Evolutionary conservation across 768 basidiomycete species (phyloP), one percentile per base, ranked within the genome.

Genomic region (Mycena vulgaris): DNA sequence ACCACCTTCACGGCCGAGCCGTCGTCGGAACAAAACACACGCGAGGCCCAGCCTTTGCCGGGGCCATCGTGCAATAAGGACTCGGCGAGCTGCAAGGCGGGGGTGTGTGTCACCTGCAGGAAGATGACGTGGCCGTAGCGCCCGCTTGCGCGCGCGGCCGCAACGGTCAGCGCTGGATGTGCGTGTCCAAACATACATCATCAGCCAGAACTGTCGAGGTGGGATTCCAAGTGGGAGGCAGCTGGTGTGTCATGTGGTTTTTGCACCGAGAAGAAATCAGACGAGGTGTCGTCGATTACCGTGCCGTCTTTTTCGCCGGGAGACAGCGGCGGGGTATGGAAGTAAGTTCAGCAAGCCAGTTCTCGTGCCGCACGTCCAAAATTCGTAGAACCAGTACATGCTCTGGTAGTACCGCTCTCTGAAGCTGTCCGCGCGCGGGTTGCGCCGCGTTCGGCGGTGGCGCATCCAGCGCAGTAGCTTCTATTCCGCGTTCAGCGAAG

Each of bases 101-200:
- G 97, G 4, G 89, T 86, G 77, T 98, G 94, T 0, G 91, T 91
- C 3, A 94, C 93, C 71, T 93, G 90, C 11, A 97, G 97, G 79
- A 96, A 98, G 86, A 99, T 95, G 74, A 99, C 96, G 80, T 99
- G 97, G 0, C 97, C 97, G 75, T 98, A 99, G 3, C 97, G 88
- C 10, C 97, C 97, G 21, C 95, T 92, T 8, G 96, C 96, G 37
- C 88, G 86, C 2, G 97, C 96, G 0, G 95, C 97, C 11, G 97
- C 95, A 48, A 97, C 84, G 0, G 94, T 91, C 17, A 98, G 86
- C 0, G 89, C 82, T 0, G 94, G 89, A 73, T 93, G 82, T 0
- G 89, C 92, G 75, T 98, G 97, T 0, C 97, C 97, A 45, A 98
- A 81, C 0, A 96, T 99, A 96, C 97, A 99, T 97, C 97, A 98